Percentiles rank a stretch among this genome's conserved stretches.
phyloP scores from a whole-genome alignment of 2,329 filamentous ascomycete species.

The Geoglossum cookeanum region DNA sequence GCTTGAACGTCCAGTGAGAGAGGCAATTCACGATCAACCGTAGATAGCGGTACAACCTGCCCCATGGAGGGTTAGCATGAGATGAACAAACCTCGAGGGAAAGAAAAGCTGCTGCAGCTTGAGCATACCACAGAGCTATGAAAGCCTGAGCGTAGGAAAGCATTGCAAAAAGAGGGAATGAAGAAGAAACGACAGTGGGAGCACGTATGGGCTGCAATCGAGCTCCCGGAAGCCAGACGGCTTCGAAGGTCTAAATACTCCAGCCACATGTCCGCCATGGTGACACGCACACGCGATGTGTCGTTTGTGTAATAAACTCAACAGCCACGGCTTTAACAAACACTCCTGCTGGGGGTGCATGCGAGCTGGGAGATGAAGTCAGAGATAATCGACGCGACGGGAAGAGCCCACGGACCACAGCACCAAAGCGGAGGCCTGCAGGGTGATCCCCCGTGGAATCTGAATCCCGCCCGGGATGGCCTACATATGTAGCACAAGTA shows the following conservation, averaged over 20 bases:
- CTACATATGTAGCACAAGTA: neutral
- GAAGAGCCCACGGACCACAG: slow-evolving; percentile 1
- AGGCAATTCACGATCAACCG: slow-evolving; percentile 69
- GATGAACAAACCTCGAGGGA: neutral
- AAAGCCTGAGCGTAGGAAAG: slow-evolving; percentile 3
- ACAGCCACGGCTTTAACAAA: neutral
- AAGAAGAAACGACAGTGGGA: slow-evolving; percentile 1
- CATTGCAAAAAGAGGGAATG: slow-evolving; percentile 4
- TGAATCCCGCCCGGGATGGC: slow-evolving; percentile 1
- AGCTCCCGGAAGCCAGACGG: neutral
- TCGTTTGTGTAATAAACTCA: slow-evolving; percentile 2
- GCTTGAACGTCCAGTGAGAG: slow-evolving; percentile 74
- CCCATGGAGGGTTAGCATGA: neutral
- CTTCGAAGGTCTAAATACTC: neutral
- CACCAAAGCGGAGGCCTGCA: neutral
- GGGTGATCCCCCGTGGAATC: neutral
- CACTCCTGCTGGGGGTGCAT: neutral
- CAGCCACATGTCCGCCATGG: neutral
- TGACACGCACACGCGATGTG: slow-evolving; percentile 1
- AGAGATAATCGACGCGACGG: slow-evolving; percentile 2
- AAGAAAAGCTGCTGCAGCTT: neutral
- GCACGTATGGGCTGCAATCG: neutral
- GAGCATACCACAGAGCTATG: slow-evolving; percentile 3
- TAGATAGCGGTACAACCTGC: slow-evolving; percentile 70
- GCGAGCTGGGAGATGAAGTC: slow-evolving; percentile 1